A percentile compares a stretch with the other conserved stretches of the same genome.
Evolutionary conservation across 257 asterid genomes (phyloP).

Genomic region (Solanum rostratum): DNA sequence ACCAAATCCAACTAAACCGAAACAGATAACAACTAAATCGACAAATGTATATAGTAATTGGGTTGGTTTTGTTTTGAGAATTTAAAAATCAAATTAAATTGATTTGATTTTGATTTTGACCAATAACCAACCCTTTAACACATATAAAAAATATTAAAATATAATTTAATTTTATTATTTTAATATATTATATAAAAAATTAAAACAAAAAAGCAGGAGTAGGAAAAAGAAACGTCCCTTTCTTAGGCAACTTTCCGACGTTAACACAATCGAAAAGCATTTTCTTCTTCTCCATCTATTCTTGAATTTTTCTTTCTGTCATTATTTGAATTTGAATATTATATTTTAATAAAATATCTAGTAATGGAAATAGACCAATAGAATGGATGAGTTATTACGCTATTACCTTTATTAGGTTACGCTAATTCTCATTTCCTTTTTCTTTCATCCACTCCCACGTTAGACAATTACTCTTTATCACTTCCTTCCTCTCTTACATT

Average conservation of each 20-base stretch:
- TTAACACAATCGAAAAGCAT: slow-evolving; percentile 33
- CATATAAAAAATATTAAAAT: too few relatives aligned
- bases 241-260: slow-evolving; percentile 29
- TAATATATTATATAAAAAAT: too few relatives aligned
- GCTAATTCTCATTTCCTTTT: slow-evolving; percentile 8
- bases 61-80: too few relatives aligned
- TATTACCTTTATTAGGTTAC: slow-evolving; percentile 11
- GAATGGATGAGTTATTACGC: slow-evolving; percentile 9
- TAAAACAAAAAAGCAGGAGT: not conserved
- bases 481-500: not conserved
- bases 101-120: too few relatives aligned
- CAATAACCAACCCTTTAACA: too few relatives aligned
- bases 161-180: too few relatives aligned
- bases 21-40: too few relatives aligned
- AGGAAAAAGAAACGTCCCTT: slow-evolving; percentile 13
- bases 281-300: not conserved
- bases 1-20: too few relatives aligned
- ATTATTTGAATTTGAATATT: not conserved
- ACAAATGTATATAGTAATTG: too few relatives aligned
- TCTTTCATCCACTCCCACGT: slow-evolving; percentile 16
- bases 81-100: too few relatives aligned
- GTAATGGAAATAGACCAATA: slow-evolving; percentile 11
- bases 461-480: not conserved
- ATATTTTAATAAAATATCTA: not conserved
- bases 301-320: not conserved